Evolutionary conservation across 352 stramenopile species (phyloP), one percentile per base, ranked within the genome.

Genomic region (Phytopythium montanum): DNA sequence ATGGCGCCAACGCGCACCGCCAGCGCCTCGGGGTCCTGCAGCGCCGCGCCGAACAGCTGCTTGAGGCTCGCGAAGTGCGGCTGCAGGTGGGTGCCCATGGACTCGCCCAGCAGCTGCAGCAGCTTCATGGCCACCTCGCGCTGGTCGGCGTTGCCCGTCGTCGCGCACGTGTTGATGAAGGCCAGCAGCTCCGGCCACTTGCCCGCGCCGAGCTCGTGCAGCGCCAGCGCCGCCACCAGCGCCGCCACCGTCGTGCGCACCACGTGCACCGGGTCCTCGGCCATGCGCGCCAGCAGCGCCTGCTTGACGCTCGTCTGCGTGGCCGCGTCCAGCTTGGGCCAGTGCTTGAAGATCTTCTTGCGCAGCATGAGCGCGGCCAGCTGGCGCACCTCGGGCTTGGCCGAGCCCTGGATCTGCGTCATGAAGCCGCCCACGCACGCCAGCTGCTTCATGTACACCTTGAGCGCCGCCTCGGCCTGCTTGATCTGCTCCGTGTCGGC

Each of bases 401-500:
- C 54, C 64, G 87, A 95, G 64, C 74, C 72, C 75, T 89, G 84
- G 60, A 97, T 72, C 67, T 97, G 87, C 64, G 87, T 93, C 59
- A 98, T 88, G 64, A 98, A 75, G 2, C 87, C 87, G 52, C 78
- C 73, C 31, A 98, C 87, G 26, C 69, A 92, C 41, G 69, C 72
- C 42, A 95, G 69, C 72, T 96, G 80, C 70, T 98, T 98, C 33
- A 98, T 74, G 66, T 98, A 92, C 33, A 72, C 75, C 78, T 99
- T 99, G 57, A 99, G 70, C 21, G 85, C 77, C 33, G 73, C 70
- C 77, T 98, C 96, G 10, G 93, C 95, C 70, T 98, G 79, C 79
- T 97, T 97, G 75, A 98, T 98, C 57, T 95, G 82, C 68, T 96
- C 81, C 48, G 95, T 98, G 76, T 99, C 90, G 34, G 92, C 92